Evolutionary conservation across 2,329 filamentous ascomycete species (phyloP).

Genomic region (Colletotrichum orchidophilum): DNA sequence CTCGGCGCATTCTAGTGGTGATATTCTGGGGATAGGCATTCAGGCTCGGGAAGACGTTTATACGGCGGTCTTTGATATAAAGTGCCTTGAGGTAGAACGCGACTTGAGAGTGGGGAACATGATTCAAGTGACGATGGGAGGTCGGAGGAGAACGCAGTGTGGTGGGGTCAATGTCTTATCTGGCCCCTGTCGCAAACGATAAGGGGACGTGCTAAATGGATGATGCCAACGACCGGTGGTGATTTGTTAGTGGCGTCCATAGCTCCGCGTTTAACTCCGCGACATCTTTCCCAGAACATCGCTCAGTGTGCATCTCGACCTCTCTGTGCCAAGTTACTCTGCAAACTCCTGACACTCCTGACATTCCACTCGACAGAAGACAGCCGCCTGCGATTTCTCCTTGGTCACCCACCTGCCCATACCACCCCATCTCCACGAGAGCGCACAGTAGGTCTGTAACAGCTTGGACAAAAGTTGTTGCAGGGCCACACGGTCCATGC

Average conservation of each 20-base stretch:
- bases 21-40: neutral
- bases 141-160: too few relatives aligned
- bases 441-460: conserved; percentile 26
- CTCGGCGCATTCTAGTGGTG: neutral
- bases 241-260: conserved; percentile 25
- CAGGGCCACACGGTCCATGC: conserved; percentile 35
- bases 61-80: too few relatives aligned
- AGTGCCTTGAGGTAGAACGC: too few relatives aligned
- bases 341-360: conserved; percentile 8
- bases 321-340: neutral
- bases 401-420: neutral
- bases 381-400: neutral
- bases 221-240: conserved; percentile 31
- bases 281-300: conserved; percentile 19
- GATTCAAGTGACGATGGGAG: too few relatives aligned
- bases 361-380: neutral
- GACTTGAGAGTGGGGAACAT: too few relatives aligned
- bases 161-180: conserved; percentile 21
- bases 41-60: too few relatives aligned
- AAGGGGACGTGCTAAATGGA: conserved; percentile 29
- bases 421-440: conserved; percentile 3
- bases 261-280: conserved; percentile 33
- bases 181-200: conserved; percentile 10
- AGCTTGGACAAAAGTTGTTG: conserved; percentile 35
- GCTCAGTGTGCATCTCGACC: neutral